Evolutionary conservation across 164 flowering plant species (phyloP).

Genomic region (Macadamia integrifolia): DNA sequence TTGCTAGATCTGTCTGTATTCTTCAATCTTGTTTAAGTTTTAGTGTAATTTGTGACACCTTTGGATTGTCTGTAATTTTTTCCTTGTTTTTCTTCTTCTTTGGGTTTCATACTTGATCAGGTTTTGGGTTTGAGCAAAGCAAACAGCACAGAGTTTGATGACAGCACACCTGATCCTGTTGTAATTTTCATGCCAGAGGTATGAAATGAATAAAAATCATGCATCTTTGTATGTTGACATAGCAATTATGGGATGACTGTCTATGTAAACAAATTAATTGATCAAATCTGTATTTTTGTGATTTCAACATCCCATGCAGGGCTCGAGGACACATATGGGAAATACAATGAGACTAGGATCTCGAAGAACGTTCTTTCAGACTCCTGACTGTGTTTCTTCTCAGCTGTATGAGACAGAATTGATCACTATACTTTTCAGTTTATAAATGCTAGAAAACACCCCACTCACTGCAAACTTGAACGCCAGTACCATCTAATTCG

Average conservation of each 20-base stretch:
- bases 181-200: slow-evolving; percentile 99
- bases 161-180: slow-evolving; percentile 61
- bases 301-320: slow-evolving; percentile 37
- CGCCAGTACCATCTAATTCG: too few relatives aligned
- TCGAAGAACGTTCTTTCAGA: slow-evolving; percentile 71
- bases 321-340: slow-evolving; percentile 94
- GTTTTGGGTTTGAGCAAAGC: slow-evolving; percentile 70
- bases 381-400: slow-evolving; percentile 65
- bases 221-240: not conserved
- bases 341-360: slow-evolving; percentile 96
- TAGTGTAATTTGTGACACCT: too few relatives aligned
- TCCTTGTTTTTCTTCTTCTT: not conserved
- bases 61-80: not conserved
- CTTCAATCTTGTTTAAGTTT: not conserved
- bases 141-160: slow-evolving; percentile 80
- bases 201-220: not conserved
- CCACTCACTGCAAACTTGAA: too few relatives aligned
- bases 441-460: too few relatives aligned
- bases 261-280: not conserved
- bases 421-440: too few relatives aligned
- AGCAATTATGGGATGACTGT: too few relatives aligned
- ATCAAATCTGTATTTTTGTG: not conserved
- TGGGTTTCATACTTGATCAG: slow-evolving; percentile 27
- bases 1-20: slow-evolving; percentile 74
- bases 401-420: slow-evolving; percentile 55